These are phyloP conservation scores for Xylaria hypoxylon DNA, from an alignment of 2,329 filamentous ascomycete genomes.

Conservation along the genomic window DNA sequence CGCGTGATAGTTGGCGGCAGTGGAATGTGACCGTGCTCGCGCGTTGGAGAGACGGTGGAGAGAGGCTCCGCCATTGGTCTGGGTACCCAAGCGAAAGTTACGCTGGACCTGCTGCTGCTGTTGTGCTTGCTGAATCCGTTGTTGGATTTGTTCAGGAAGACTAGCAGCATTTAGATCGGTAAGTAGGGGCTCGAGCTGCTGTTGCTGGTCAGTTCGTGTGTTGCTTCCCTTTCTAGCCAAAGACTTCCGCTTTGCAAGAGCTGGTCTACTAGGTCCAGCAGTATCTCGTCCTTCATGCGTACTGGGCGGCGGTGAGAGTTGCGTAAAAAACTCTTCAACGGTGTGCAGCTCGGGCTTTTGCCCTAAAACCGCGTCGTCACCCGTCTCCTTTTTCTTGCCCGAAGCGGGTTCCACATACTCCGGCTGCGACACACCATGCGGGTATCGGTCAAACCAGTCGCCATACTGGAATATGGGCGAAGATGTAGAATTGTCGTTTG, in stretches of 20 bases:
- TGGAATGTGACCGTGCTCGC: slow-evolving; percentile 54
- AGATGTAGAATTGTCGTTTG: slow-evolving; percentile 60
- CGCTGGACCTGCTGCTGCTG: slow-evolving; percentile 56
- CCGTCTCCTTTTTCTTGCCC: slow-evolving; percentile 77
- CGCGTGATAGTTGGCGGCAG: slow-evolving; percentile 56
- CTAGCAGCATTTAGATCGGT: slow-evolving; percentile 51
- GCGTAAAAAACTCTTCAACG: slow-evolving; percentile 93
- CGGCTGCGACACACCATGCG: slow-evolving; percentile 85
- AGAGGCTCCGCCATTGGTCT: slow-evolving; percentile 55
- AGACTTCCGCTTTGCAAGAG: slow-evolving; percentile 54
- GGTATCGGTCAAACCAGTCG: slow-evolving; percentile 97
- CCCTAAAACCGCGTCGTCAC: slow-evolving; percentile 88
- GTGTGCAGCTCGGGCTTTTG: slow-evolving; percentile 92
- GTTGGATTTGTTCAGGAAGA: slow-evolving; percentile 53
- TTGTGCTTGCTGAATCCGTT: slow-evolving; percentile 52
- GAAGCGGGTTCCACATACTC: slow-evolving; percentile 83
- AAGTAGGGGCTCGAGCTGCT: slow-evolving; percentile 54
- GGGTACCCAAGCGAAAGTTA: slow-evolving; percentile 58
- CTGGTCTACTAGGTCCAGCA: slow-evolving; percentile 44
- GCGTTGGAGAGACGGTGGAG: slow-evolving; percentile 59
- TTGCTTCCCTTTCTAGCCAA: slow-evolving; percentile 54
- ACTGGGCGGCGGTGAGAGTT: slow-evolving; percentile 73
- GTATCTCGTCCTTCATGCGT: slow-evolving; percentile 57
- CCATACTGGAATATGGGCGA: slow-evolving; percentile 90
- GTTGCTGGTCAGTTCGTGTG: slow-evolving; percentile 51